These are phyloP conservation scores for Chamaenerion angustifolium DNA, from an alignment of 345 rosid genomes.

Conservation along the genomic window DNA sequence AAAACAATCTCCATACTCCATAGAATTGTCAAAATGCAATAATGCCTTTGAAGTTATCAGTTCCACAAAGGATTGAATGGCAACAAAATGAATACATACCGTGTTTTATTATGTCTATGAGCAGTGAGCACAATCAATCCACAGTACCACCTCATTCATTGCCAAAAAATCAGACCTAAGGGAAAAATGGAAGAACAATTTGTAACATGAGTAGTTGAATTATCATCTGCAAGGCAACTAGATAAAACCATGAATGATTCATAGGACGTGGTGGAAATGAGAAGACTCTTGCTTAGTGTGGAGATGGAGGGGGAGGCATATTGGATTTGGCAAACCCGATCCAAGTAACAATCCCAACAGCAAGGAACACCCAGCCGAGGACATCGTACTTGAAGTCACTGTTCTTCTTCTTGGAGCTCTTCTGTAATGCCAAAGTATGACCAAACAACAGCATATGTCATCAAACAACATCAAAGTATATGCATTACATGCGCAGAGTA, in stretches of 20 bases:
- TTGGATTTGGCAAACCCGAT: constrained; percentile 69
- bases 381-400: constrained; percentile 63
- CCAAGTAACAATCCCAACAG: constrained; percentile 72
- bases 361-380: constrained; percentile 76
- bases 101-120: too few relatives aligned
- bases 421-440: background rate
- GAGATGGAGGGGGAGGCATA: constrained; percentile 18
- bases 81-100: too few relatives aligned
- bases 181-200: too few relatives aligned
- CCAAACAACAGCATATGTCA: background rate
- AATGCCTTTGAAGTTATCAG: too few relatives aligned
- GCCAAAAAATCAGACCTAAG: too few relatives aligned
- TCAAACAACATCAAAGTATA: background rate
- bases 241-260: background rate
- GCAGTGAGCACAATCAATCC: too few relatives aligned
- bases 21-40: too few relatives aligned
- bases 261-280: background rate
- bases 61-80: too few relatives aligned
- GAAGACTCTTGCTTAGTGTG: background rate
- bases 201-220: background rate
- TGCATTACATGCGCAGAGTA: background rate
- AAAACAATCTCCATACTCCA: too few relatives aligned
- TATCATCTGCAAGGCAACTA: background rate
- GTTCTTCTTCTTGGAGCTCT: constrained; percentile 52
- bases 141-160: too few relatives aligned